These are phyloP conservation scores for Tilletia indica DNA, from an alignment of 1,284 basidiomycete species.

Conservation along the genomic window DNA sequence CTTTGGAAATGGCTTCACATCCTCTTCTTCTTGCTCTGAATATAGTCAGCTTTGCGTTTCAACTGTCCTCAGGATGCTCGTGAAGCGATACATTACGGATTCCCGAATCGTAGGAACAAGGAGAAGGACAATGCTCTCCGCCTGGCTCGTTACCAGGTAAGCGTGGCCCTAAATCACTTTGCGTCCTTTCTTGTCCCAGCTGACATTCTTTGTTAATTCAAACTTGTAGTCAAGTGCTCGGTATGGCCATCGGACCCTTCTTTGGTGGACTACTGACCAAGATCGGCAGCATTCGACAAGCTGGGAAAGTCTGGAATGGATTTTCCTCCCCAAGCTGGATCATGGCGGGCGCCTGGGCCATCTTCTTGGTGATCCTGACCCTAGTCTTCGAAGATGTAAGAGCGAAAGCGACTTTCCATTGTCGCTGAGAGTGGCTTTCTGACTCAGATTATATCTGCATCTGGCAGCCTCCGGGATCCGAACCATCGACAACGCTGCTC, in stretches of 20 bases:
- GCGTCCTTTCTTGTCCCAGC: neutral
- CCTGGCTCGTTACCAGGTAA: slow-evolving; percentile 32
- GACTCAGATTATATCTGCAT: neutral
- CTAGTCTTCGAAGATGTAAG: slow-evolving; percentile 22
- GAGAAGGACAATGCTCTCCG: slow-evolving; percentile 35
- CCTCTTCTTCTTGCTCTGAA: neutral
- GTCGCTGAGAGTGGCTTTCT: too few relatives aligned
- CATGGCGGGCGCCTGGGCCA: slow-evolving; percentile 32
- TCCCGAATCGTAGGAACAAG: slow-evolving; percentile 29
- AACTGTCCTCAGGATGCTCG: slow-evolving; percentile 21
- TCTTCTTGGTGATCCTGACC: slow-evolving; percentile 27
- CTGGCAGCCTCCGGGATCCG: slow-evolving; percentile 6
- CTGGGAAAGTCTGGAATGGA: slow-evolving; percentile 33
- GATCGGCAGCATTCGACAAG: slow-evolving; percentile 28
- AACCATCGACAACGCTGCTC: neutral
- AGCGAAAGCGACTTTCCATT: too few relatives aligned
- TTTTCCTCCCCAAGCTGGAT: slow-evolving; percentile 35
- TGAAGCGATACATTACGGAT: slow-evolving; percentile 37
- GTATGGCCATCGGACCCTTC: slow-evolving; percentile 36
- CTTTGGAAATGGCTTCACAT: neutral
- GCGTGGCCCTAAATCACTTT: neutral
- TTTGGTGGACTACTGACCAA: slow-evolving; percentile 32
- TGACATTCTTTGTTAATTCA: neutral
- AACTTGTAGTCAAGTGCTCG: slow-evolving; percentile 26
- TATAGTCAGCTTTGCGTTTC: neutral